A percentile compares a stretch with the other conserved stretches of the same genome.
Conservation (phyloP, 169 alveolate genomes). For the Pseudocohnilembus persalinus region DNA sequence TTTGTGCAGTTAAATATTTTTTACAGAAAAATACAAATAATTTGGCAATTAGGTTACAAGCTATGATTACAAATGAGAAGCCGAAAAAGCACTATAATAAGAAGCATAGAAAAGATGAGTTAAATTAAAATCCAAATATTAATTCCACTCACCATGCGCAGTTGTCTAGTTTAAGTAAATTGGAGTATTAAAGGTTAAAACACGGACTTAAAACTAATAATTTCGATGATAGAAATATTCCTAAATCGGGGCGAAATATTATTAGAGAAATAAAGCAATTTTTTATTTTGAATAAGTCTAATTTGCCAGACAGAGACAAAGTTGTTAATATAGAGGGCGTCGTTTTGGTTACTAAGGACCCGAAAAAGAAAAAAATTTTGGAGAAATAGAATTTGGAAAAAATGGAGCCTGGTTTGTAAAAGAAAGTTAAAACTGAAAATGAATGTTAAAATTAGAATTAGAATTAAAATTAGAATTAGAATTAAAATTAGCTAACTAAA, state of each 20-base stretch:
- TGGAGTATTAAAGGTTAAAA: not conserved
- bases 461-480: too few relatives aligned
- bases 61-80: not conserved
- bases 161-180: not conserved
- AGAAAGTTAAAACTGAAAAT: not conserved
- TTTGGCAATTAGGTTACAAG: not conserved
- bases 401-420: not conserved
- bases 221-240: not conserved
- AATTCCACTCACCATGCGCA: not conserved
- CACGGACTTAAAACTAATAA: not conserved
- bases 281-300: too few relatives aligned
- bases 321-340: not conserved
- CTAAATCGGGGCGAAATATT: not conserved
- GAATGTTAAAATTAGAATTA: not conserved
- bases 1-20: not conserved
- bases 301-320: not conserved
- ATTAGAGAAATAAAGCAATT: not conserved
- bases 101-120: not conserved
- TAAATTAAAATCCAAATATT: not conserved
- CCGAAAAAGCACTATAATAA: not conserved
- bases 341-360: not conserved
- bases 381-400: not conserved
- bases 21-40: not conserved
- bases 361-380: too few relatives aligned
- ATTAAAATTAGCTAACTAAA: too few relatives aligned